Evolutionary conservation across 768 basidiomycete species (phyloP).

Genomic region (Cyclocybe cylindracea): DNA sequence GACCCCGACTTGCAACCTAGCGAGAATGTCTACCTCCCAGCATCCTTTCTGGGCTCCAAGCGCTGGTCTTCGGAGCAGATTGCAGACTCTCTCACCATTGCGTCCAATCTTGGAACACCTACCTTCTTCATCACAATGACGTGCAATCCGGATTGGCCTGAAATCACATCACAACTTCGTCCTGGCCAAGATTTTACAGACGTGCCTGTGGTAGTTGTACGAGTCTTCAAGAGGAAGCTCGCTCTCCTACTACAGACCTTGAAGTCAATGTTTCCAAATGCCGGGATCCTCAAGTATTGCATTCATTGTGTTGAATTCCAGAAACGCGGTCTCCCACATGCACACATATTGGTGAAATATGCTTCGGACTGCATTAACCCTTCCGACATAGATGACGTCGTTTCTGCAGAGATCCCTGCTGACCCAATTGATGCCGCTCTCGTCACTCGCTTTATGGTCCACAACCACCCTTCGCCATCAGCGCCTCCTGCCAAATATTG

Average conservation of each 20-base stretch:
- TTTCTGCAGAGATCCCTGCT: conserved; percentile 34
- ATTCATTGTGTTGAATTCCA: conserved; percentile 42
- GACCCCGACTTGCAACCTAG: conserved; percentile 13
- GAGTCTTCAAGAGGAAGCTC: conserved; percentile 36
- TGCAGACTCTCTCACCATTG: conserved; percentile 36
- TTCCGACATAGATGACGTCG: conserved; percentile 28
- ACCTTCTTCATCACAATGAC: conserved; percentile 43
- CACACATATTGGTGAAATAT: conserved; percentile 39
- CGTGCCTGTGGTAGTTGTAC: conserved; percentile 32
- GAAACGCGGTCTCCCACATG: conserved; percentile 41
- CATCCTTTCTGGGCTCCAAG: conserved; percentile 34
- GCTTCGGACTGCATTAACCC: conserved; percentile 17
- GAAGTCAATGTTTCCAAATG: conserved; percentile 28
- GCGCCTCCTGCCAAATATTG: conserved; percentile 25
- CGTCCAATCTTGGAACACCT: conserved; percentile 24
- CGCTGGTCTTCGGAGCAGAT: conserved; percentile 39
- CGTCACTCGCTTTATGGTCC: conserved; percentile 33
- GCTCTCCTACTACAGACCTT: conserved; percentile 21
- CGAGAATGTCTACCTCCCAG: conserved; percentile 35
- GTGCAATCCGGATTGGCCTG: conserved; percentile 41
- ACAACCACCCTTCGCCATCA: conserved; percentile 24
- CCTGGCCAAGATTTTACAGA: conserved; percentile 36
- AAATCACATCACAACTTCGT: conserved; percentile 27
- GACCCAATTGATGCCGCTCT: conserved; percentile 22
- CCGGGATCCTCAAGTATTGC: conserved; percentile 28